Base-by-base conservation (phyloP, 768 basidiomycete species). In the Amylocystis lapponica region DNA sequence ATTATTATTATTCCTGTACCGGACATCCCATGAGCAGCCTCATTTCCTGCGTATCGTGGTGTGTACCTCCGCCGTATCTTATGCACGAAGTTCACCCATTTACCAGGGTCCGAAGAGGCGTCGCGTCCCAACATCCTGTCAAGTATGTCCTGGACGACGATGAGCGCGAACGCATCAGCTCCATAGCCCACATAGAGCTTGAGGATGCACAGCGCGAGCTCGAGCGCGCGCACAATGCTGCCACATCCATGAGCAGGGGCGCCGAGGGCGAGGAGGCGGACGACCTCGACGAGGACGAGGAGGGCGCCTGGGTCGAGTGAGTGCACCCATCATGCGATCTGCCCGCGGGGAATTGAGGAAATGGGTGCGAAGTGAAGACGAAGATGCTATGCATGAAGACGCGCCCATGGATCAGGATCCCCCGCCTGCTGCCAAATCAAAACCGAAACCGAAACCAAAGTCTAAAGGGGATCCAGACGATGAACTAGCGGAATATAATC, bases 81-180 rank as follows among this genome's bases (percentile, higher is more conserved):
- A 9, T 10, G 6, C 26, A 16, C 2, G 1, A 21, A 2, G 10
- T 21, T 22, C 20, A 31, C 19, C 22, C 4, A 22, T 20, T 7
- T 26, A 9, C 7, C 32, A 81, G 80, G 91, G 85, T 96, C 21
- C 80, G 80, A 49, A 76, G 86, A 41, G 94, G 96, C 8, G 77
- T 81, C 14, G 70, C 94, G 3, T 68, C 72, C 3, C 74, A 72
- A 35, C 75, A 92, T 51, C 95, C 96, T 2, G 66, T 70, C 57
- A 91, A 87, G 69, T 98, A 98, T 63, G 74, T 86, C 39, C 79
- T 98, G 23, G 91, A 96, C 57, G 89, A 94, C 57, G 68, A 78
- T 39, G 96, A 99, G 64, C 72, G 98, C 11, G 80, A 86, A 57
- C 80, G 96, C 20, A 89, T 98, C 38, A 91, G 90, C 52, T 74